phyloP scores from a whole-genome alignment of 495 filamentous ascomycete species.

The Hypoxylon cercidicola region DNA sequence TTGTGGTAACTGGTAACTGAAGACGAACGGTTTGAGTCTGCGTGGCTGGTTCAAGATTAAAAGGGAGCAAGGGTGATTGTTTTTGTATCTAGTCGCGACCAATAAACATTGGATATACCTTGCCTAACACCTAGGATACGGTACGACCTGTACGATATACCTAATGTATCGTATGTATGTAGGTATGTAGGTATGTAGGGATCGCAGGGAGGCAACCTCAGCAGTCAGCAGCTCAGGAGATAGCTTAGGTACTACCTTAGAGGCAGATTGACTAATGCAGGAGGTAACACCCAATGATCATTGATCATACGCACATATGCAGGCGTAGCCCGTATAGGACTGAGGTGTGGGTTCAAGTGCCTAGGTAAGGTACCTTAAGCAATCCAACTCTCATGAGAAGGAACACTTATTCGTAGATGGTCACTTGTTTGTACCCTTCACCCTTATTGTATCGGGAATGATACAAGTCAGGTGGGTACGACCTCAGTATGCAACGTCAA shows the following conservation, averaged over 20 bases:
- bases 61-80: slow-evolving; percentile 18
- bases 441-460: no score
- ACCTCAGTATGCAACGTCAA: not conserved
- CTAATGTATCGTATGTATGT: no score
- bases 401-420: not conserved
- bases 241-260: slow-evolving; percentile 10
- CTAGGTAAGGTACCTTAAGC: slow-evolving; percentile 12
- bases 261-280: slow-evolving; percentile 35
- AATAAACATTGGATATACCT: slow-evolving; percentile 13
- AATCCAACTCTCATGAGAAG: slow-evolving; percentile 19
- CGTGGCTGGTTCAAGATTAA: no score
- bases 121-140: no score
- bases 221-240: no score
- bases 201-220: slow-evolving; percentile 1
- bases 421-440: slow-evolving; percentile 1
- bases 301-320: slow-evolving; percentile 18
- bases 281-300: slow-evolving; percentile 40
- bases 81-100: slow-evolving; percentile 27
- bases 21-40: not conserved
- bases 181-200: slow-evolving; percentile 9
- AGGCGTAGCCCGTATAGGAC: slow-evolving; percentile 9
- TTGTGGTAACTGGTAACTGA: slow-evolving; percentile 12
- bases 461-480: slow-evolving; percentile 11
- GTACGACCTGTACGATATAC: no score
- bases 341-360: slow-evolving; percentile 20